These are phyloP conservation scores for Tremella fuciformis DNA, from an alignment of 768 basidiomycete genomes.

Conservation along the genomic window DNA sequence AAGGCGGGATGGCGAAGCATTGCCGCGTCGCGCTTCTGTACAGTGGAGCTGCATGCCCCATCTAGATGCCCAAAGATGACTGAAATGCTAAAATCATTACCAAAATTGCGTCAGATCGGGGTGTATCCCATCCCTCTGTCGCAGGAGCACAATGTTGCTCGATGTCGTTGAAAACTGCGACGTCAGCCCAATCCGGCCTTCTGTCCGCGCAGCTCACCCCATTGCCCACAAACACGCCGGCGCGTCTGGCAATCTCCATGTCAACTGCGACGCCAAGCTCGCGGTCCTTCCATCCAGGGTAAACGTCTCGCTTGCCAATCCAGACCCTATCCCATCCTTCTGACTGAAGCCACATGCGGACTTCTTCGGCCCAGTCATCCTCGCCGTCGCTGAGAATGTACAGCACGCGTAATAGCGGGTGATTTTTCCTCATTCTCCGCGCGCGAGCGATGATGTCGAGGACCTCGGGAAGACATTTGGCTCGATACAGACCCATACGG, in stretches of 20 bases:
- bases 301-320: constrained; percentile 39
- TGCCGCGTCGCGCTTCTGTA: no score
- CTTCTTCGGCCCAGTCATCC: constrained; percentile 37
- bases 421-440: constrained; percentile 47
- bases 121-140: constrained; percentile 47
- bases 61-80: no score
- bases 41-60: no score
- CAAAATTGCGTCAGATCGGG: constrained; percentile 51
- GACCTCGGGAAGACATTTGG: constrained; percentile 46
- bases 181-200: background rate
- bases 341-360: constrained; percentile 42
- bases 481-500: constrained; percentile 44
- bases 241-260: constrained; percentile 48
- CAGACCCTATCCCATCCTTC: constrained; percentile 49
- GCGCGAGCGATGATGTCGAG: constrained; percentile 50
- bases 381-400: constrained; percentile 49
- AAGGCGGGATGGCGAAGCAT: no score
- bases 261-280: constrained; percentile 48
- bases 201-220: constrained; percentile 39
- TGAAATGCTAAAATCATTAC: constrained; percentile 22
- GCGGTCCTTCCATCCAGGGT: constrained; percentile 33
- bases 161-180: constrained; percentile 47
- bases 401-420: constrained; percentile 42
- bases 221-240: constrained; percentile 51
- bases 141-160: constrained; percentile 47